phyloP scores from a whole-genome alignment of 352 stramenopile species.

The Labyrinthula sp. region DNA sequence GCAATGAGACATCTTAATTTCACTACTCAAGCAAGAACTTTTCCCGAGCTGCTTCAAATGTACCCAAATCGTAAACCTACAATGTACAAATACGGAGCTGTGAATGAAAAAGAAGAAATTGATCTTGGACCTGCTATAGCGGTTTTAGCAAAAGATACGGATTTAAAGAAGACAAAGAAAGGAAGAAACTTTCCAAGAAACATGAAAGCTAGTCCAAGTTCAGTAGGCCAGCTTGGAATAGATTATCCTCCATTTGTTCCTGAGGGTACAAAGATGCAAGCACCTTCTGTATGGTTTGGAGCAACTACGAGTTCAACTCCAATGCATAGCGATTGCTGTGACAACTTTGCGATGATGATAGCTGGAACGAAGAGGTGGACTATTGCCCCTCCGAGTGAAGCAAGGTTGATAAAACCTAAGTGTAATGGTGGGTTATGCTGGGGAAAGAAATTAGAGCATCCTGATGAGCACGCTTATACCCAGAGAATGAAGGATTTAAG shows the following conservation, averaged over 20 bases:
- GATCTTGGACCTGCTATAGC: slow-evolving; percentile 19
- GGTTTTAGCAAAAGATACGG: slow-evolving; percentile 11
- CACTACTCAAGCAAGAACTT: slow-evolving; percentile 16
- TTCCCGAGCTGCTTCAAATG: slow-evolving; percentile 20
- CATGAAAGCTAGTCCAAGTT: slow-evolving; percentile 16
- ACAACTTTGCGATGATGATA: slow-evolving; percentile 29
- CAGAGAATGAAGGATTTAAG: slow-evolving; percentile 1
- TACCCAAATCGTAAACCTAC: slow-evolving; percentile 24
- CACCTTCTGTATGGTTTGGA: slow-evolving; percentile 23
- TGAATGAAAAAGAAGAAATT: slow-evolving; percentile 1
- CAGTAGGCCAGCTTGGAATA: slow-evolving; percentile 10
- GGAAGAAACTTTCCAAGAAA: slow-evolving; percentile 23
- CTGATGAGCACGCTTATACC: slow-evolving; percentile 1
- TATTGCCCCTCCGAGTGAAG: slow-evolving; percentile 13
- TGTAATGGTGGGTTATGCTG: slow-evolving; percentile 24
- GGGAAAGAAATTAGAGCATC: slow-evolving; percentile 15
- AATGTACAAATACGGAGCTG: slow-evolving; percentile 28
- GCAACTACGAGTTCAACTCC: slow-evolving; percentile 10
- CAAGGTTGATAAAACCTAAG: slow-evolving; percentile 23
- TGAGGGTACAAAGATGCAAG: slow-evolving; percentile 19
- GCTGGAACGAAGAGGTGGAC: slow-evolving; percentile 20
- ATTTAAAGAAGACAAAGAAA: slow-evolving; percentile 11
- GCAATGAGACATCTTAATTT: slow-evolving; percentile 27
- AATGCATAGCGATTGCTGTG: slow-evolving; percentile 25
- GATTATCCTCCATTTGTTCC: slow-evolving; percentile 16